Evolutionary conservation across 192 early-diverging fungal species (phyloP).

Genomic region (Linderina pennispora): DNA sequence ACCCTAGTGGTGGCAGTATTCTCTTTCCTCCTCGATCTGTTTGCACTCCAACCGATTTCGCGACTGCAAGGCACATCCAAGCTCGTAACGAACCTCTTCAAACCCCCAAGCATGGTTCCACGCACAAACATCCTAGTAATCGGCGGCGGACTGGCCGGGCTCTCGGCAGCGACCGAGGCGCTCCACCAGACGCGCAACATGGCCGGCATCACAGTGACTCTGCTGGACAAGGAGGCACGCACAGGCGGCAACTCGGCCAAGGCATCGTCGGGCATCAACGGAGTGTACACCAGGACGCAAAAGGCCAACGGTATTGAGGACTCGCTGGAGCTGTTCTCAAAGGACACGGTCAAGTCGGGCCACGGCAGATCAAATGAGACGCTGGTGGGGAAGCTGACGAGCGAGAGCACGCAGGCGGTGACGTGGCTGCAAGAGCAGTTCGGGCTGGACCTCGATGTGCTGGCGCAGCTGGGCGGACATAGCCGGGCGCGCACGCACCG

Average conservation of each 20-base stretch:
- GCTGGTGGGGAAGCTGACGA: constrained; percentile 79
- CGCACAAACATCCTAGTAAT: constrained; percentile 22
- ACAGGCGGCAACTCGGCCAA: constrained; percentile 90
- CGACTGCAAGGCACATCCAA: neutral
- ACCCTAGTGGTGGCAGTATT: neutral
- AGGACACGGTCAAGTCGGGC: constrained; percentile 83
- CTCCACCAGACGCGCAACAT: constrained; percentile 15
- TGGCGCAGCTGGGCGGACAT: constrained; percentile 90
- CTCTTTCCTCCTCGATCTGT: neutral
- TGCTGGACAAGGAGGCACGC: constrained; percentile 33
- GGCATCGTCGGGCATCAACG: constrained; percentile 97
- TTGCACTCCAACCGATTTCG: neutral
- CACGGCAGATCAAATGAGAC: constrained; percentile 72
- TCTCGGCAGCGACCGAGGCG: constrained; percentile 35
- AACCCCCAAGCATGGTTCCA: constrained; percentile 1
- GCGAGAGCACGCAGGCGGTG: constrained; percentile 80
- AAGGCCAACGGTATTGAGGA: constrained; percentile 62
- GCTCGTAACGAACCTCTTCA: neutral
- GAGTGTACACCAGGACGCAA: constrained; percentile 84
- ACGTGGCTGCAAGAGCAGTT: constrained; percentile 93
- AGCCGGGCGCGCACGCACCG: constrained; percentile 92
- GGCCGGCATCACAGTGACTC: constrained; percentile 8
- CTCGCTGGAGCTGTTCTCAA: constrained; percentile 76
- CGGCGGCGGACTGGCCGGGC: constrained; percentile 31
- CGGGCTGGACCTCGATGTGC: constrained; percentile 77